A percentile compares a stretch with the other conserved stretches of the same genome.
Conservation (phyloP, 169 alveolate species). For the Plasmodium fragile region DNA sequence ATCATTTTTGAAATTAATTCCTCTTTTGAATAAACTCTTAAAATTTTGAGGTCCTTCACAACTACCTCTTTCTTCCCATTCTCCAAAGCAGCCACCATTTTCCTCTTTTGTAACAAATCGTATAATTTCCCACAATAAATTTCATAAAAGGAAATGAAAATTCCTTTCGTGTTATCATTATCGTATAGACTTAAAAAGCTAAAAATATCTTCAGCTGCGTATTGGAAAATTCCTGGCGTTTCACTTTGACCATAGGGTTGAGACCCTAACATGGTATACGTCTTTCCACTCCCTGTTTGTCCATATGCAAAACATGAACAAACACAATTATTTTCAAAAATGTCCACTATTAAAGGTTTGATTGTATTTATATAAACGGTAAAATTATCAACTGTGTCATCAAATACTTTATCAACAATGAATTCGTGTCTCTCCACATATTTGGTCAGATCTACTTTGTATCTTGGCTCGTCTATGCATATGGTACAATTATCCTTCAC, state of each 20-base stretch:
- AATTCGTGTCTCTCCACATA: constrained; percentile 94
- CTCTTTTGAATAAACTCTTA: constrained; percentile 90
- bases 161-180: constrained; percentile 79
- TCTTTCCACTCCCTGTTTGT: constrained; percentile 98
- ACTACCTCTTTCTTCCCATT: constrained; percentile 95
- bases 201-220: constrained; percentile 95
- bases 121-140: constrained; percentile 98
- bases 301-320: constrained; percentile 98
- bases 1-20: constrained; percentile 92
- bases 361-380: constrained; percentile 91
- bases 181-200: constrained; percentile 85
- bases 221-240: constrained; percentile 94
- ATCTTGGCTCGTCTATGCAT: constrained; percentile 81
- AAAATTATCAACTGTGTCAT: constrained; percentile 89
- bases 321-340: constrained; percentile 93
- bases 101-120: constrained; percentile 97
- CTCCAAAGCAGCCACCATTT: constrained; percentile 90
- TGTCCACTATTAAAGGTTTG: constrained; percentile 94
- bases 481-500: constrained; percentile 82
- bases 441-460: constrained; percentile 91
- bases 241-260: constrained; percentile 80
- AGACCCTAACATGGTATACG: constrained; percentile 98
- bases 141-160: constrained; percentile 97
- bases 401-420: constrained; percentile 93
- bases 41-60: constrained; percentile 94